phyloP scores from a whole-genome alignment of 2,329 filamentous ascomycete species.

The Ophiostoma novo-ulmi region DNA sequence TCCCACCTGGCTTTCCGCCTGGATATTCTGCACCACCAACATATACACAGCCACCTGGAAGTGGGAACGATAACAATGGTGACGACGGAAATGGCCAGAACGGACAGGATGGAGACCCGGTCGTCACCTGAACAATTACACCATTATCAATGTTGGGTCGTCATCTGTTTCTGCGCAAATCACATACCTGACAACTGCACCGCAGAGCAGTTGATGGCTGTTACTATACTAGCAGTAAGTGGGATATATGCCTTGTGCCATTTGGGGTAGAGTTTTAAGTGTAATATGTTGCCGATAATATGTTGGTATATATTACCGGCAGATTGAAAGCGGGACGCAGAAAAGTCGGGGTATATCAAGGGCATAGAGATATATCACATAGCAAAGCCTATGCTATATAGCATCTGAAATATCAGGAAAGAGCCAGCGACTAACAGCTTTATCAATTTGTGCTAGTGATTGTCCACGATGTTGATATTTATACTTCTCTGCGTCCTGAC shows the following conservation, averaged over 20 bases:
- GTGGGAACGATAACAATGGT: neutral
- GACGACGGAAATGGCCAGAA: neutral
- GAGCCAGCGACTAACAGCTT: neutral
- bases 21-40: neutral
- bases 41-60: neutral
- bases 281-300: neutral
- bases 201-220: too few relatives aligned
- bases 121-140: neutral
- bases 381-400: neutral
- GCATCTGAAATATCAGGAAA: neutral
- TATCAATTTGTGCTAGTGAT: neutral
- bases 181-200: too few relatives aligned
- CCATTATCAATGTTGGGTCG: neutral
- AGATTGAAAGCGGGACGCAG: neutral
- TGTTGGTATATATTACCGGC: neutral
- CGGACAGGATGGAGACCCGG: neutral
- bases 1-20: neutral
- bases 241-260: neutral
- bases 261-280: neutral
- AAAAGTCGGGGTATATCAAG: neutral
- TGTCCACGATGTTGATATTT: neutral
- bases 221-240: too few relatives aligned
- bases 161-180: neutral
- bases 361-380: neutral
- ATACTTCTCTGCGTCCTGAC: neutral